Evolutionary conservation across 1,284 basidiomycete genomes (phyloP).

Genomic region (Moesziomyces parantarcticus): DNA sequence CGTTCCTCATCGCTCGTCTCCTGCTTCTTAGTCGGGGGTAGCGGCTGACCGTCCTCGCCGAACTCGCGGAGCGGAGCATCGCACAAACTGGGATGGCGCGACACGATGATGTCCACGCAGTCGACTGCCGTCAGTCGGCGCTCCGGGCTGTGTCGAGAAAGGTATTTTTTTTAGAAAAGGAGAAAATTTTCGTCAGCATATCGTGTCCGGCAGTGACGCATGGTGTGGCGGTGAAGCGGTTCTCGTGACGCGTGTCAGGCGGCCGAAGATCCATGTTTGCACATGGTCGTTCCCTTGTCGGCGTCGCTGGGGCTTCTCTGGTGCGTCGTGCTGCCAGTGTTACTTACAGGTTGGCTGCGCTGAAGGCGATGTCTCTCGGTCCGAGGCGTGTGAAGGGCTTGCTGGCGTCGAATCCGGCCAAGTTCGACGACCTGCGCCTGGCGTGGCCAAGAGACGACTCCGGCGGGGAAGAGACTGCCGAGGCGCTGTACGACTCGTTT

Average conservation of each 20-base stretch:
- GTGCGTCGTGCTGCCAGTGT: background rate
- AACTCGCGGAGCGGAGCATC: conserved; percentile 43
- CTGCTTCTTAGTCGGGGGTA: conserved; percentile 56
- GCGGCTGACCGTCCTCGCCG: conserved; percentile 48
- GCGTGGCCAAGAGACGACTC: conserved; percentile 1
- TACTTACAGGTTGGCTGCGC: conserved; percentile 36
- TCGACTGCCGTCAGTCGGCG: conserved; percentile 14
- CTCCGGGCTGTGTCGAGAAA: conserved; percentile 22
- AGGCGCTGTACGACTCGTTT: background rate
- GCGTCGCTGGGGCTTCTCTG: no score
- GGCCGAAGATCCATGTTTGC: conserved; percentile 4
- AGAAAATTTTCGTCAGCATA: background rate
- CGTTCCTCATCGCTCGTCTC: conserved; percentile 52
- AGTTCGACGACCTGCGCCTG: conserved; percentile 4
- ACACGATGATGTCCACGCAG: conserved; percentile 26
- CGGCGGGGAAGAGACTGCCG: conserved; percentile 6
- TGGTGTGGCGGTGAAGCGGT: no score
- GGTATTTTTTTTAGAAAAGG: background rate
- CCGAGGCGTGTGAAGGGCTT: conserved; percentile 40
- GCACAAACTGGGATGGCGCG: conserved; percentile 37
- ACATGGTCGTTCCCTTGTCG: background rate
- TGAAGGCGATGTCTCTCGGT: conserved; percentile 38
- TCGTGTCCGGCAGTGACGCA: no score
- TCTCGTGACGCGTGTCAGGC: no score
- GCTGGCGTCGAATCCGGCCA: conserved; percentile 10